A percentile compares a stretch with the other conserved stretches of the same genome.
These are phyloP conservation scores for Ascodesmis nigricans DNA, from an alignment of 495 filamentous ascomycete genomes.

Conservation along the genomic window DNA sequence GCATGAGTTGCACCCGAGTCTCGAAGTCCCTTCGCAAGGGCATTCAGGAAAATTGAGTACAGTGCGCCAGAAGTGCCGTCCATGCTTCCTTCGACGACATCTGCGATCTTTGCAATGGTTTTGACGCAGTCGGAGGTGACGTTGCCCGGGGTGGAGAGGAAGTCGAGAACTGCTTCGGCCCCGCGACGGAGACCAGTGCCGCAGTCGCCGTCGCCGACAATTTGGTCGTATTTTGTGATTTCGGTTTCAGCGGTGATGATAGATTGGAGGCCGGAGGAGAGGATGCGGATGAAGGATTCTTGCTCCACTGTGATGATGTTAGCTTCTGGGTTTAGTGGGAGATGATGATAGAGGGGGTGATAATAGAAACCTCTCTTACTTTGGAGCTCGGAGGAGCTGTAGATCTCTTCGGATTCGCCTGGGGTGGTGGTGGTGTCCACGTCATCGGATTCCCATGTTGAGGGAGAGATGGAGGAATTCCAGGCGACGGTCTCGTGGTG, in stretches of 20 bases:
- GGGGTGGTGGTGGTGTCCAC: conserved; percentile 25
- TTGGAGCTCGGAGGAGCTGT: conserved; percentile 46
- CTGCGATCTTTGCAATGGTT: conserved; percentile 53
- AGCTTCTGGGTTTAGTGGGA: conserved; percentile 2
- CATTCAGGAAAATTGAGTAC: conserved; percentile 90
- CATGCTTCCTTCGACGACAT: conserved; percentile 72
- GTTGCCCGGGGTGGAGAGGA: conserved; percentile 35
- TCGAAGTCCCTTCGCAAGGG: conserved; percentile 55
- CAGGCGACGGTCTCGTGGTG: conserved; percentile 71
- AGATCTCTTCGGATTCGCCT: conserved; percentile 25
- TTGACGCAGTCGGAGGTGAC: conserved; percentile 45
- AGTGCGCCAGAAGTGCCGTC: conserved; percentile 90
- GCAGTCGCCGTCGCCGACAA: conserved; percentile 92
- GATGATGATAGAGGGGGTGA: neutral
- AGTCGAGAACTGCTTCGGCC: conserved; percentile 58
- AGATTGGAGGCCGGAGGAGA: conserved; percentile 44
- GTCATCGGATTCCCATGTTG: conserved; percentile 34
- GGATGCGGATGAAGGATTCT: conserved; percentile 31
- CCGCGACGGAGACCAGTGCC: conserved; percentile 76
- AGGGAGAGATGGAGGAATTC: conserved; percentile 40
- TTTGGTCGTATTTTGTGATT: conserved; percentile 71
- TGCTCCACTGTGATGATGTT: conserved; percentile 32
- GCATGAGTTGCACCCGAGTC: conserved; percentile 31
- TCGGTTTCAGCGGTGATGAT: conserved; percentile 61
- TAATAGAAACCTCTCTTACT: conserved; percentile 25